Evolutionary conservation across 1,284 basidiomycete genomes (phyloP), one percentile per base, ranked within the genome.

Genomic region (Ceratobasidium sp.): DNA sequence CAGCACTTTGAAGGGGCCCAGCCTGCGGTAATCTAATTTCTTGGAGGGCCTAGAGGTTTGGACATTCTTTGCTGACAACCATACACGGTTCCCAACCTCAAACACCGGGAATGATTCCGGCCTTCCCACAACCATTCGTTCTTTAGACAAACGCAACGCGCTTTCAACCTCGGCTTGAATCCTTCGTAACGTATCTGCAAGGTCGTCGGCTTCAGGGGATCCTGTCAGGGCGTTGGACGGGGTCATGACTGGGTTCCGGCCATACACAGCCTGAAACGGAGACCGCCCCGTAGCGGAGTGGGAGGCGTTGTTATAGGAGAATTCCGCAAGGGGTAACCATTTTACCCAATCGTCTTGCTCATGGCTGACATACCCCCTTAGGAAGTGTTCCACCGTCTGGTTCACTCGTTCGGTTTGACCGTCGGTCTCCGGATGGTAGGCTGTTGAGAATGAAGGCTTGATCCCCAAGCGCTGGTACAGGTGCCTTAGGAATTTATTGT

Each of bases 1-100:
- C 28, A 80, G 64, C 30, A 85, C 76, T 0, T 73, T 74, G 76
- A 79, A 85, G 2, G 82, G 85, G 16, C 84, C 83, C 11, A 83
- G 76, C 14, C 75, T 76, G 0, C 77, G 77, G 57, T 81, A 76
- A 69, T 82, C 80, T 41, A 85, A 79, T 75, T 85, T 85, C 71
- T 80, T 75, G 13, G 82, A 79, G 0, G 83, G 83, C 3, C 81
- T 77, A 6, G 77, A 80, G 5, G 82, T 84, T 26, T 77, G 77
- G 76, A 85, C 82, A 72, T 85, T 81, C 16, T 75, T 72, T 2
- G 77, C 71, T 1, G 80, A 76, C 7, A 84, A 74, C 80, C 80
- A 83, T 14, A 84, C 82, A 8, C 79, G 75, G 30, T 85, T 79
- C 7, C 79, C 83, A 28, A 77, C 74, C 52, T 79, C 47, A 73